Conservation (phyloP, 129 eudicot genomes). For the sunflower (Helianthus annuus) region DNA sequence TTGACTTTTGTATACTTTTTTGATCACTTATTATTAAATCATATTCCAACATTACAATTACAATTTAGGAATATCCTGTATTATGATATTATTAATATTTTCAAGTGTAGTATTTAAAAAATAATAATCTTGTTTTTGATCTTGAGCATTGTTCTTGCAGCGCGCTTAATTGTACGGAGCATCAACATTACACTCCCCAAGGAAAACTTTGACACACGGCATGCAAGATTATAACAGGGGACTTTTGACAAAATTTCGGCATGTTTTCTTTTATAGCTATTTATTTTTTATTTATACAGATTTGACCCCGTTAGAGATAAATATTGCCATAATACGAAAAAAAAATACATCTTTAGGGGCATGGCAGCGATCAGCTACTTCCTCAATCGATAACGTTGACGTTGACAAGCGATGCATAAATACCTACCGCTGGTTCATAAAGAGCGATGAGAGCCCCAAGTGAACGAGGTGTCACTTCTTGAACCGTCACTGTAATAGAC, state of each 20-base stretch:
- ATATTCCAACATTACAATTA: too few species aligned
- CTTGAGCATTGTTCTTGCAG: too few species aligned
- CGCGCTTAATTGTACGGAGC: too few species aligned
- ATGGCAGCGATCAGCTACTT: constrained; percentile 98
- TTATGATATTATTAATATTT: too few species aligned
- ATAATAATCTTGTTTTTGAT: too few species aligned
- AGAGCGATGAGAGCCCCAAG: constrained; percentile 93
- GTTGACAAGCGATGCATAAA: constrained; percentile 91
- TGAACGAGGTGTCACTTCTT: constrained; percentile 91
- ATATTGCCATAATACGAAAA: background rate
- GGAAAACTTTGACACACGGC: too few species aligned
- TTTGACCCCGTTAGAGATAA: background rate
- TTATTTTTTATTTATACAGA: background rate
- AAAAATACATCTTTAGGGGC: constrained; percentile 66
- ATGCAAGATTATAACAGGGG: too few species aligned
- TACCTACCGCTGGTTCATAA: constrained; percentile 95
- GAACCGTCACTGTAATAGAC: constrained; percentile 87
- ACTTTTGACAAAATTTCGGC: background rate
- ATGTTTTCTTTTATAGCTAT: background rate
- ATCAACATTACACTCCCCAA: too few species aligned
- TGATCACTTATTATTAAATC: too few species aligned
- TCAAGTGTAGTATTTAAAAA: too few species aligned
- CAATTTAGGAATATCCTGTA: too few species aligned
- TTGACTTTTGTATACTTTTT: too few species aligned
- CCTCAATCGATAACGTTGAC: constrained; percentile 78